These are phyloP conservation scores for Castanea mollissima DNA, from an alignment of 306 rosid genomes.

Conservation along the genomic window DNA sequence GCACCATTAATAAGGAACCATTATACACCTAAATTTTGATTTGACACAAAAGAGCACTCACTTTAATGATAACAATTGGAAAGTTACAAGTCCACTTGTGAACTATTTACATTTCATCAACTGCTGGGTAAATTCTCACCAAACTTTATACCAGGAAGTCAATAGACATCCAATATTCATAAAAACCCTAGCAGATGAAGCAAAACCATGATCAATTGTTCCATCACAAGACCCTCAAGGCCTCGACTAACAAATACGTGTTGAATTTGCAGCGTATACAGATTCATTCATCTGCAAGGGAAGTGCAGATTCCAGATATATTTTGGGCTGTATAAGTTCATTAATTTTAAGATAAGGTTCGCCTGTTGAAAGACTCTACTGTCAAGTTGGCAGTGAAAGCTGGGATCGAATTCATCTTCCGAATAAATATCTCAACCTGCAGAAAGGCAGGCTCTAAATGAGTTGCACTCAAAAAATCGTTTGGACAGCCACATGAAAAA, in stretches of 20 bases:
- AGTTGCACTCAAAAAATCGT: constrained; percentile 6
- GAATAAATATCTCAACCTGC: constrained; percentile 87
- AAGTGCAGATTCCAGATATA: background rate
- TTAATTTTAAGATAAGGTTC: constrained; percentile 58
- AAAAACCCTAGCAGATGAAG: background rate
- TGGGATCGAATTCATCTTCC: constrained; percentile 91
- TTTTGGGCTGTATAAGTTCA: constrained; percentile 8
- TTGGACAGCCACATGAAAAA: constrained; percentile 12
- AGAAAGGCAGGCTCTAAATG: constrained; percentile 15
- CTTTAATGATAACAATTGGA: background rate
- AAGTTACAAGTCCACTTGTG: background rate
- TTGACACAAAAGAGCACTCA: constrained; percentile 1
- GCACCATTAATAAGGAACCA: background rate
- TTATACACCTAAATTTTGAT: background rate
- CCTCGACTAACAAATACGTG: background rate
- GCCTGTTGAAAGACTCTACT: constrained; percentile 89
- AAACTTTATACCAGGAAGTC: background rate
- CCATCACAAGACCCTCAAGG: background rate
- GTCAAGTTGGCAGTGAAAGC: constrained; percentile 97
- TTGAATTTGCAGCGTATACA: background rate
- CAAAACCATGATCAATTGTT: background rate
- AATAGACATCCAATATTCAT: background rate
- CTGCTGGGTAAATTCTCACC: background rate
- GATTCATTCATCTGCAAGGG: constrained; percentile 18
- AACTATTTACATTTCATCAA: background rate